Evolutionary conservation across 306 rosid genomes (phyloP).

Genomic region (Spatholobus suberectus): DNA sequence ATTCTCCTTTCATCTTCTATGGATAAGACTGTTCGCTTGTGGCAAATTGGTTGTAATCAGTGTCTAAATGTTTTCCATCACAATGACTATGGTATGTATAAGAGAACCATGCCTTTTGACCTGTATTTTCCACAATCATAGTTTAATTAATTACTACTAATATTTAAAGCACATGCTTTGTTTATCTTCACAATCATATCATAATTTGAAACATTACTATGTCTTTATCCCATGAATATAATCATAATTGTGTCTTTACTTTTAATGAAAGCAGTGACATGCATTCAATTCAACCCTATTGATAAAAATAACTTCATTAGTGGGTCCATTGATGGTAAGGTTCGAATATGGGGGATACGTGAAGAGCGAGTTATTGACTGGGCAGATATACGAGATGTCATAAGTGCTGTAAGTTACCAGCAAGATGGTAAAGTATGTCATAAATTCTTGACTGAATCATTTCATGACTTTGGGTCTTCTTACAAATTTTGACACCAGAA

Average conservation of each 20-base stretch:
- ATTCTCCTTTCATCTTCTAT: conserved; percentile 71
- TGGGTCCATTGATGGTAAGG: conserved; percentile 84
- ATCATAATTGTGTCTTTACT: neutral
- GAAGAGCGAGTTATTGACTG: conserved; percentile 76
- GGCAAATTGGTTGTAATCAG: conserved; percentile 62
- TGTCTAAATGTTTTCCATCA: conserved; percentile 65
- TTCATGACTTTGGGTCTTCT: neutral
- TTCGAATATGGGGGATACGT: conserved; percentile 70
- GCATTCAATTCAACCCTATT: conserved; percentile 72
- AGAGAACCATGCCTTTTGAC: neutral
- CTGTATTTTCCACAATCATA: neutral
- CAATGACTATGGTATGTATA: conserved; percentile 59
- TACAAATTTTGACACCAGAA: neutral
- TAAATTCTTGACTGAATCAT: conserved; percentile 3
- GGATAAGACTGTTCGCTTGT: conserved; percentile 74
- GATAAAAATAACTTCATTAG: conserved; percentile 70
- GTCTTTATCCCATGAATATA: neutral
- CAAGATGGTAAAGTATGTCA: conserved; percentile 68
- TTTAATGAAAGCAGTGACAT: conserved; percentile 64
- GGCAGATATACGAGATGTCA: conserved; percentile 67
- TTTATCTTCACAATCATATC: conserved; percentile 5
- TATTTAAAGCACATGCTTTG: neutral
- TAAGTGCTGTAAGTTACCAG: conserved; percentile 69
- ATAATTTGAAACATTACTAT: conserved; percentile 5
- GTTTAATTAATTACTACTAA: neutral